Percentiles rank a stretch among this genome's conserved stretches.
Evolutionary conservation across 2,329 filamentous ascomycete genomes (phyloP).

Genomic region (Elsinoe perseae): DNA sequence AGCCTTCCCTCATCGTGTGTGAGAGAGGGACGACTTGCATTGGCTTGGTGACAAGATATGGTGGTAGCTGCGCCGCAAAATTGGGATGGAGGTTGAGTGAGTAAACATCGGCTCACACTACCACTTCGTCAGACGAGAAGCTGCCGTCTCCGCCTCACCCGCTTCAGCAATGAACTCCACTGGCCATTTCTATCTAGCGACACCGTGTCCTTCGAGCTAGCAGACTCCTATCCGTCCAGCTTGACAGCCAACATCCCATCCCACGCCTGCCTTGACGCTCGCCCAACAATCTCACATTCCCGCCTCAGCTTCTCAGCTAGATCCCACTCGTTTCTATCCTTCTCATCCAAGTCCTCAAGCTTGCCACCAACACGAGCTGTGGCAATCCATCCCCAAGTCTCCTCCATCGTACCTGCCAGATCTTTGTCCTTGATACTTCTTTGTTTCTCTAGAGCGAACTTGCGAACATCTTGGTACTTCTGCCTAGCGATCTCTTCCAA

Average conservation of each 20-base stretch:
- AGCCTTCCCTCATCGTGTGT: no score
- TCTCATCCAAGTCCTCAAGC: background rate
- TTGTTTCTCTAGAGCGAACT: conserved; percentile 22
- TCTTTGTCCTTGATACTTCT: conserved; percentile 16
- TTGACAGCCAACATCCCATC: conserved; percentile 1
- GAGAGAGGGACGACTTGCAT: no score
- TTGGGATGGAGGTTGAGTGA: no score
- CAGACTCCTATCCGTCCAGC: background rate
- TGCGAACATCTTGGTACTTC: conserved; percentile 22
- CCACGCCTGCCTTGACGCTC: background rate
- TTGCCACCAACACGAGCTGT: background rate
- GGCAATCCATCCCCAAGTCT: background rate
- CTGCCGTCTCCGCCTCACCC: background rate
- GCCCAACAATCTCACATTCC: background rate
- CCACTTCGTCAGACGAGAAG: no score
- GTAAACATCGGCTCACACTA: no score
- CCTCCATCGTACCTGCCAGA: conserved; percentile 18
- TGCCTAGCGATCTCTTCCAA: conserved; percentile 21
- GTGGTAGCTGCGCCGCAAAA: no score
- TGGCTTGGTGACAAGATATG: no score
- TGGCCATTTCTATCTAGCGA: background rate
- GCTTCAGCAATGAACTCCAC: background rate
- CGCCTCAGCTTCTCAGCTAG: background rate
- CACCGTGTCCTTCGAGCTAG: background rate
- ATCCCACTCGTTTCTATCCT: background rate